These are phyloP conservation scores for Exophiala spinifera DNA, from an alignment of 2,329 filamentous ascomycete genomes.

Conservation along the genomic window DNA sequence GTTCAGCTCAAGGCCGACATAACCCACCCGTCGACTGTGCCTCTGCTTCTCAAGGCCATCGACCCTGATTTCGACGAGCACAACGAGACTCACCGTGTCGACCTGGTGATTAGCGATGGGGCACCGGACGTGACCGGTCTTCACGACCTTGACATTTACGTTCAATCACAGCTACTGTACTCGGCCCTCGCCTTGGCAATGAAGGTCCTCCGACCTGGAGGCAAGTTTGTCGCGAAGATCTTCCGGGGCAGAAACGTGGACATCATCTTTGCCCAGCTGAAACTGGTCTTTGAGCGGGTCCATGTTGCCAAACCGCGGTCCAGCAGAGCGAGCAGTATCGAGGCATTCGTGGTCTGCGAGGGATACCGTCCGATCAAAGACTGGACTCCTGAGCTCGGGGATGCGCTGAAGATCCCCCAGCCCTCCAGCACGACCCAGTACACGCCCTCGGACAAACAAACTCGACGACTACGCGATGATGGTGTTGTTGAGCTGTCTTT, in stretches of 20 bases:
- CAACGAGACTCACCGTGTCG: slow-evolving; percentile 65
- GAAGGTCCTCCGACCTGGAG: slow-evolving; percentile 86
- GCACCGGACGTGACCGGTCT: slow-evolving; percentile 95
- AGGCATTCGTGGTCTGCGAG: slow-evolving; percentile 93
- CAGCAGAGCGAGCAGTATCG: slow-evolving; percentile 91
- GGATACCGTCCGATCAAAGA: slow-evolving; percentile 70
- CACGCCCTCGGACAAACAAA: slow-evolving; percentile 18
- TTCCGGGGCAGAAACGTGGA: slow-evolving; percentile 96
- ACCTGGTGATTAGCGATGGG: slow-evolving; percentile 91
- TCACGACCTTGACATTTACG: slow-evolving; percentile 96
- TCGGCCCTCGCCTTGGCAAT: slow-evolving; percentile 90
- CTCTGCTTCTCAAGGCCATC: slow-evolving; percentile 78
- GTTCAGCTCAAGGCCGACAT: slow-evolving; percentile 92
- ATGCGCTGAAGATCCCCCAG: slow-evolving; percentile 34
- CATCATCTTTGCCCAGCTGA: slow-evolving; percentile 87
- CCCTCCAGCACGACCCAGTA: slow-evolving; percentile 27
- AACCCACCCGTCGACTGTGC: slow-evolving; percentile 92
- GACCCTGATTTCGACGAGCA: slow-evolving; percentile 60
- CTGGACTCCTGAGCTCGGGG: slow-evolving; percentile 27
- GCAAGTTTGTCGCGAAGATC: slow-evolving; percentile 97
- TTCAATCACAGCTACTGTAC: slow-evolving; percentile 92
- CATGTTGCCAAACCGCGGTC: slow-evolving; percentile 90
- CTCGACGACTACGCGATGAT: slow-evolving; percentile 35
- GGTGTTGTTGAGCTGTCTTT: slow-evolving; percentile 35
- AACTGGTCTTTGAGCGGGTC: slow-evolving; percentile 82